Conservation (phyloP, 2,329 filamentous ascomycete genomes). For the Sphaerulina vaccinii region DNA sequence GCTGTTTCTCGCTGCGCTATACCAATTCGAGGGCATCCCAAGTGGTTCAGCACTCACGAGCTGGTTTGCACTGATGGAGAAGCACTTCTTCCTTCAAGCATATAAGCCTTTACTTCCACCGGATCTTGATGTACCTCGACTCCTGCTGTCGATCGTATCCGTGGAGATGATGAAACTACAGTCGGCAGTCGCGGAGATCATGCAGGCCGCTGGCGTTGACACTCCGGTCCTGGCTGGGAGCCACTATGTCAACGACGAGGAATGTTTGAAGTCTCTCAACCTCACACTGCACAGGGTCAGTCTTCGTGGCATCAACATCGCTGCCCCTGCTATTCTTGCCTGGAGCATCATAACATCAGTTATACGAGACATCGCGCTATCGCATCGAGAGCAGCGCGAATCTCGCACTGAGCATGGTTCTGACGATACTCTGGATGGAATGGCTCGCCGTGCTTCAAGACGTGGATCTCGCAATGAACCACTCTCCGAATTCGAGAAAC, state of each 20-base stretch:
- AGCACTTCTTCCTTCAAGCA: constrained; percentile 67
- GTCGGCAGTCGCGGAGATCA: constrained; percentile 56
- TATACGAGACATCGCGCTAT: constrained; percentile 53
- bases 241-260: constrained; percentile 65
- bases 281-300: constrained; percentile 64
- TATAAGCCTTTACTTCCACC: constrained; percentile 40
- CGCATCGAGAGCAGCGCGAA: constrained; percentile 22
- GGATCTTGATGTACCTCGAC: constrained; percentile 60
- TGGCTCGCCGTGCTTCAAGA: constrained; percentile 17
- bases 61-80: constrained; percentile 74
- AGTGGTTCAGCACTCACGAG: constrained; percentile 55
- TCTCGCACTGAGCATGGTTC: constrained; percentile 10
- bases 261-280: constrained; percentile 71
- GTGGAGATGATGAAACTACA: constrained; percentile 70
- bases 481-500: constrained; percentile 29
- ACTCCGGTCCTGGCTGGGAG: constrained; percentile 10
- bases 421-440: constrained; percentile 36
- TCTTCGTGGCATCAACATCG: constrained; percentile 57
- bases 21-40: constrained; percentile 24
- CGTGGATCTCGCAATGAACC: constrained; percentile 16
- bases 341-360: constrained; percentile 76
- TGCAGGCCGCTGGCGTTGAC: constrained; percentile 22
- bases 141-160: constrained; percentile 68
- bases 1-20: constrained; percentile 56
- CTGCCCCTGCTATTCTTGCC: constrained; percentile 72